Conservation (phyloP, 768 basidiomycete species). For the Strobilomyces dryophilus region DNA sequence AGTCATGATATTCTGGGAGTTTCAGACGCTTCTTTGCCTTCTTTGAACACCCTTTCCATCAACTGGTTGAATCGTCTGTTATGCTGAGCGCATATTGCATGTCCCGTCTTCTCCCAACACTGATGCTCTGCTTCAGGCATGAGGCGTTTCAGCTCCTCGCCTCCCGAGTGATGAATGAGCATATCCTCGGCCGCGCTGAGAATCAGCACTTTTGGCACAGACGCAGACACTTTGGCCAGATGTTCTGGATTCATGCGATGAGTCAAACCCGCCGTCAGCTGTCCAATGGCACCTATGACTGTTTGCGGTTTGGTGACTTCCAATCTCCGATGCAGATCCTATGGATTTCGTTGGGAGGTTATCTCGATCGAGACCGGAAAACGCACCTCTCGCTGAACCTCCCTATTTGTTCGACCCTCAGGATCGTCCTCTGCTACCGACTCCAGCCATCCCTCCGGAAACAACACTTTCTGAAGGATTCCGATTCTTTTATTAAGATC, state of each 20-base stretch:
- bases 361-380: background rate
- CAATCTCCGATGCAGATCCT: conserved; percentile 48
- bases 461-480: conserved; percentile 54
- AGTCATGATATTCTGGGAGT: background rate
- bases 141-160: conserved; percentile 43
- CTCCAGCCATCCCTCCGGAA: conserved; percentile 58
- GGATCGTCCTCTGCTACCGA: conserved; percentile 48
- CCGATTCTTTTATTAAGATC: conserved; percentile 48
- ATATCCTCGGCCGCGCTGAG: conserved; percentile 68
- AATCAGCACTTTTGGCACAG: conserved; percentile 62
- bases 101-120: conserved; percentile 61
- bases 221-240: conserved; percentile 44
- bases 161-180: conserved; percentile 51
- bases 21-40: conserved; percentile 35
- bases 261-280: conserved; percentile 64
- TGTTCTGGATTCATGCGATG: conserved; percentile 53
- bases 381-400: conserved; percentile 54
- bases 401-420: conserved; percentile 58
- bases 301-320: conserved; percentile 54
- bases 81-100: conserved; percentile 53
- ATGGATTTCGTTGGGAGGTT: background rate
- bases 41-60: conserved; percentile 51
- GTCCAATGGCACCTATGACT: conserved; percentile 60
- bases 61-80: conserved; percentile 49
- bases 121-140: conserved; percentile 59